phyloP scores from a whole-genome alignment of 176 grass and related monocot genomes.

The Raddia distichophylla region DNA sequence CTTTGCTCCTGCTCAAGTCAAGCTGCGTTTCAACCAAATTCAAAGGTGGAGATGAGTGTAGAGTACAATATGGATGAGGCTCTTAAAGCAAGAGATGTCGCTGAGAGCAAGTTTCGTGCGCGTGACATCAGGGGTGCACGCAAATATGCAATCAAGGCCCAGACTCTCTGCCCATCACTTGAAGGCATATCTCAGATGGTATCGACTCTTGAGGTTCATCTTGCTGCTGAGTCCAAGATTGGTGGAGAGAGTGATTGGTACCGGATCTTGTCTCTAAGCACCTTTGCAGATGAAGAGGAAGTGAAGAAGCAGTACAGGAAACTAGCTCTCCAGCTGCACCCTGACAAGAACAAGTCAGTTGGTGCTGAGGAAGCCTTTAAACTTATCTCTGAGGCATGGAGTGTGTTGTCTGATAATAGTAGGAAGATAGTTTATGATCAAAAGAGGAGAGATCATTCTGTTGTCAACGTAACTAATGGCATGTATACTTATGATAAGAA shows the following conservation, averaged over 20 bases:
- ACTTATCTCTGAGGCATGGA: conserved; percentile 85
- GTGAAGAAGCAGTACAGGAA: conserved; percentile 93
- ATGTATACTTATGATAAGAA: conserved; percentile 64
- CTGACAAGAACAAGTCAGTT: conserved; percentile 91
- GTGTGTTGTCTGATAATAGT: conserved; percentile 80
- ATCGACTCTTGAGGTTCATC: conserved; percentile 79
- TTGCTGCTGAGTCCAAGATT: conserved; percentile 74
- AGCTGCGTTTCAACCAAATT: conserved; percentile 18
- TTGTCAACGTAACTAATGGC: conserved; percentile 58
- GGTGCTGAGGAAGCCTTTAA: conserved; percentile 87
- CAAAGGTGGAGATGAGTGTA: conserved; percentile 52
- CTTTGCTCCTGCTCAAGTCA: conserved; percentile 29
- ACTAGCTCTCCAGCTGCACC: conserved; percentile 81
- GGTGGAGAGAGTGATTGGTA: conserved; percentile 89
- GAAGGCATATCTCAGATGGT: conserved; percentile 93
- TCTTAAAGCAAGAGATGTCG: conserved; percentile 65
- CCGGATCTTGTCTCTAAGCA: conserved; percentile 67
- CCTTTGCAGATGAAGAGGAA: conserved; percentile 78
- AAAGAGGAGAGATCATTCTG: conserved; percentile 68
- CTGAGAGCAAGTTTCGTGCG: conserved; percentile 74
- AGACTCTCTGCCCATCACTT: conserved; percentile 71
- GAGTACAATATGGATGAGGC: conserved; percentile 84
- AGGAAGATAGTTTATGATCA: conserved; percentile 77
- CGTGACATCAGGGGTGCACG: conserved; percentile 65
- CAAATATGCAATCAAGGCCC: conserved; percentile 84